Evolutionary conservation across 192 early-diverging fungal species (phyloP).

Genomic region (Gorgonomyces haynaldii): DNA sequence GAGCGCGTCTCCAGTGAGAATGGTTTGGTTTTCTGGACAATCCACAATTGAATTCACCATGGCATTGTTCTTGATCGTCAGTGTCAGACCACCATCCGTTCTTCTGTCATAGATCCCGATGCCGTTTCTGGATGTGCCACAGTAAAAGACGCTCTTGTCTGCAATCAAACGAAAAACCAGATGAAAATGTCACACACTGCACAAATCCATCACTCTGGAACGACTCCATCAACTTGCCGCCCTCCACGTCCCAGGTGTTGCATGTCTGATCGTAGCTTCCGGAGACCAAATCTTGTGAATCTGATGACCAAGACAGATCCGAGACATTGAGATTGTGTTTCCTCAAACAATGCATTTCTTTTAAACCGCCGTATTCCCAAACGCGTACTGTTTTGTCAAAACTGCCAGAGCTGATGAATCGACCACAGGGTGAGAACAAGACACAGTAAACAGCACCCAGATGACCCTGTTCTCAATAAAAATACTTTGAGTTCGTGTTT

Average conservation of each 20-base stretch:
- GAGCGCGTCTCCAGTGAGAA: conserved; percentile 71
- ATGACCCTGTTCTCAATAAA: conserved; percentile 54
- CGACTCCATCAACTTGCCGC: conserved; percentile 44
- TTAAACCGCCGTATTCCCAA: conserved; percentile 63
- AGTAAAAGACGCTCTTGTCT: conserved; percentile 67
- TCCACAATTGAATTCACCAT: conserved; percentile 72
- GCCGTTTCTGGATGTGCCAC: conserved; percentile 63
- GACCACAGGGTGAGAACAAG: conserved; percentile 74
- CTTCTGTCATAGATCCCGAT: conserved; percentile 59
- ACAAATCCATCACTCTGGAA: conserved; percentile 73
- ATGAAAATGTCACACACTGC: conserved; percentile 52
- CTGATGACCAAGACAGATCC: conserved; percentile 62
- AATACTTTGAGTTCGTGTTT: conserved; percentile 56
- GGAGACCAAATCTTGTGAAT: conserved; percentile 55
- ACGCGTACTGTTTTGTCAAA: conserved; percentile 90
- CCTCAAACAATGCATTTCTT: conserved; percentile 64
- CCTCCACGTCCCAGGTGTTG: conserved; percentile 58
- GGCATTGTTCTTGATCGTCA: conserved; percentile 48
- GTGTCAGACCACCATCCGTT: conserved; percentile 11
- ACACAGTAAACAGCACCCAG: conserved; percentile 81
- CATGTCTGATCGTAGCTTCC: conserved; percentile 23
- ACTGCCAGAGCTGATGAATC: conserved; percentile 75
- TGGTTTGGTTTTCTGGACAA: conserved; percentile 52
- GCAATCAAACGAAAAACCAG: no score
- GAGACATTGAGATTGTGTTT: conserved; percentile 68